A percentile compares a stretch with the other conserved stretches of the same genome.
Evolutionary conservation across 441 rosid genomes (phyloP).

Genomic region (Brassica hybrid): DNA sequence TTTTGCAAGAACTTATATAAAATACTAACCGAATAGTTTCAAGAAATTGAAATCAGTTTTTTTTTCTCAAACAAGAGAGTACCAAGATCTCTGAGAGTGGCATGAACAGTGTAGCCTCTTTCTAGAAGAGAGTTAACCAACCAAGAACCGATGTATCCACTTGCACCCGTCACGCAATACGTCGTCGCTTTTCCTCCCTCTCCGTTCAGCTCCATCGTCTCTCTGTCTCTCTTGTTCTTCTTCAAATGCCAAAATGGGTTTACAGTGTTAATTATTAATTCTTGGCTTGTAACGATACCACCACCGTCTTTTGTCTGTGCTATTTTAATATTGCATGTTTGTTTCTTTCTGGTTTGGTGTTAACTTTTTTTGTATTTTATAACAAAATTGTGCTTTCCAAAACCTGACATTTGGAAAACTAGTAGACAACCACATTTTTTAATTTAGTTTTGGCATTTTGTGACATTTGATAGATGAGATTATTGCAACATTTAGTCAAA

Average conservation of each 20-base stretch:
- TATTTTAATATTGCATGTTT: conserved; percentile 4
- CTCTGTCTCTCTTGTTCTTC: neutral
- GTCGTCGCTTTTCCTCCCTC: conserved; percentile 30
- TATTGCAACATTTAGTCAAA: neutral
- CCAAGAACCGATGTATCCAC: conserved; percentile 84
- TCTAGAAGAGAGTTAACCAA: conserved; percentile 73
- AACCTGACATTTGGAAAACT: conserved; percentile 20
- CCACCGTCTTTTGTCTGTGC: neutral
- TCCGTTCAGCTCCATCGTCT: conserved; percentile 19
- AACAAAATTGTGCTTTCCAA: conserved; percentile 9
- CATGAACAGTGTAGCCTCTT: conserved; percentile 69
- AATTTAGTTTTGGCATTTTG: neutral
- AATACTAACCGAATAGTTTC: neutral
- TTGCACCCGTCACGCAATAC: conserved; percentile 86
- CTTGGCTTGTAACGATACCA: conserved; percentile 9
- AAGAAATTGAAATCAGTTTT: neutral
- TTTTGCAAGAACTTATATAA: neutral
- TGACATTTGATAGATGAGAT: conserved; percentile 1
- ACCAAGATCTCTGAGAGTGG: conserved; percentile 62
- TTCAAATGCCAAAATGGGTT: neutral
- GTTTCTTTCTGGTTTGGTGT: neutral
- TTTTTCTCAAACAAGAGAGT: neutral
- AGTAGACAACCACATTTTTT: neutral
- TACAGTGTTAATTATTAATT: neutral
- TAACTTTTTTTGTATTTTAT: neutral